These are phyloP conservation scores for Starmera dryadoides DNA, from an alignment of 805 yeast species.

Conservation along the genomic window DNA sequence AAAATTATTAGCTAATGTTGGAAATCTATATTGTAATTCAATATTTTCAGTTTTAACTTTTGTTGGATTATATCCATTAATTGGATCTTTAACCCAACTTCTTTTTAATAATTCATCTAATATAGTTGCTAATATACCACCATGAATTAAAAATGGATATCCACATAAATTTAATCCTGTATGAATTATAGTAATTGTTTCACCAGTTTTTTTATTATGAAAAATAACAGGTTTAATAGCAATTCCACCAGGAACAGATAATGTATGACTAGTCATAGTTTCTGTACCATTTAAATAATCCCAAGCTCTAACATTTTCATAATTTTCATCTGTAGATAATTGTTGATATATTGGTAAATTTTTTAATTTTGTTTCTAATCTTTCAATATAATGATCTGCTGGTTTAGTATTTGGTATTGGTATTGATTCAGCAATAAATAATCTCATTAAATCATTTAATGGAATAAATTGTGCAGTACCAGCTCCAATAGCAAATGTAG, in stretches of 20 bases:
- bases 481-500: slow-evolving; percentile 27
- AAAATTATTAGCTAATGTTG: slow-evolving; percentile 75
- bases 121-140: slow-evolving; percentile 79
- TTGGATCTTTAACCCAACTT: slow-evolving; percentile 28
- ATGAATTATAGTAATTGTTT: slow-evolving; percentile 63
- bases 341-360: slow-evolving; percentile 44
- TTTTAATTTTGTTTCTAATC: slow-evolving; percentile 40
- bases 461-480: slow-evolving; percentile 27
- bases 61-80: slow-evolving; percentile 31
- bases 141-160: slow-evolving; percentile 82
- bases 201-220: slow-evolving; percentile 45
- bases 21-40: slow-evolving; percentile 51
- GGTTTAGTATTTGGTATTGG: slow-evolving; percentile 20
- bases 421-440: slow-evolving; percentile 13
- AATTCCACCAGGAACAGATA: slow-evolving; percentile 73
- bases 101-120: slow-evolving; percentile 70
- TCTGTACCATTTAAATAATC: slow-evolving; percentile 34
- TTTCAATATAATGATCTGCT: slow-evolving; percentile 20
- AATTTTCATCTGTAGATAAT: slow-evolving; percentile 31
- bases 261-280: slow-evolving; percentile 39
- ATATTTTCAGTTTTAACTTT: slow-evolving; percentile 39
- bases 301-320: slow-evolving; percentile 34
- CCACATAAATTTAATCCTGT: slow-evolving; percentile 78
- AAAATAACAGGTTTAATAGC: slow-evolving; percentile 68
- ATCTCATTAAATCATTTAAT: slow-evolving; percentile 24